phyloP scores from a whole-genome alignment of 257 asterid species.

The Penstemon newberryi region DNA sequence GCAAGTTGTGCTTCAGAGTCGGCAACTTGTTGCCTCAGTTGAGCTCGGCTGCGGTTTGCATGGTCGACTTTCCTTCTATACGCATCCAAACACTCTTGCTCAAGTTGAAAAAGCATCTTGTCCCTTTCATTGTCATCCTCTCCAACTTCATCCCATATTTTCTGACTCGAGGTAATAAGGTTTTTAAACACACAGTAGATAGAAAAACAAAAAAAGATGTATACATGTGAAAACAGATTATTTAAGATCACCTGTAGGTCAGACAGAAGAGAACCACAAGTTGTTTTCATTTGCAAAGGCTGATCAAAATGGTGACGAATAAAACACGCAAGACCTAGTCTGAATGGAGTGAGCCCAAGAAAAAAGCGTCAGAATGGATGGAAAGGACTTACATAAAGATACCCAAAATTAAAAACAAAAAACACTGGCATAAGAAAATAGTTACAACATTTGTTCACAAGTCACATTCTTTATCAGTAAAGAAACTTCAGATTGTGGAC shows the following conservation, averaged over 20 bases:
- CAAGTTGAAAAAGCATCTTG: conserved; percentile 74
- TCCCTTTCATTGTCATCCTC: conserved; percentile 75
- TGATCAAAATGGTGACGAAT: conserved; percentile 18
- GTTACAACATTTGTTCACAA: no score
- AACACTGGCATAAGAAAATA: not conserved
- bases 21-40: conserved; percentile 71
- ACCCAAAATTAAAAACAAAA: not conserved
- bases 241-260: conserved; percentile 70
- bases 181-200: not conserved
- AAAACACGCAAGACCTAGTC: conserved; percentile 29
- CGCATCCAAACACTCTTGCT: conserved; percentile 77
- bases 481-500: no score
- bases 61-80: conserved; percentile 88
- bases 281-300: conserved; percentile 56
- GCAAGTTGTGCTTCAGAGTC: conserved; percentile 81
- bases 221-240: not conserved
- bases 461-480: no score
- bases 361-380: conserved; percentile 9
- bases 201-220: not conserved
- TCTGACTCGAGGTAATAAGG: conserved; percentile 44
- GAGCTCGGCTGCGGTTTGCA: conserved; percentile 63
- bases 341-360: conserved; percentile 11
- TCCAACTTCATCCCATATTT: conserved; percentile 92
- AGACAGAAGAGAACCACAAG: conserved; percentile 64
- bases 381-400: not conserved